Evolutionary conservation across 2,329 filamentous ascomycete genomes (phyloP), one percentile per base, ranked within the genome.

Genomic region (Bimuria novae-zelandiae): DNA sequence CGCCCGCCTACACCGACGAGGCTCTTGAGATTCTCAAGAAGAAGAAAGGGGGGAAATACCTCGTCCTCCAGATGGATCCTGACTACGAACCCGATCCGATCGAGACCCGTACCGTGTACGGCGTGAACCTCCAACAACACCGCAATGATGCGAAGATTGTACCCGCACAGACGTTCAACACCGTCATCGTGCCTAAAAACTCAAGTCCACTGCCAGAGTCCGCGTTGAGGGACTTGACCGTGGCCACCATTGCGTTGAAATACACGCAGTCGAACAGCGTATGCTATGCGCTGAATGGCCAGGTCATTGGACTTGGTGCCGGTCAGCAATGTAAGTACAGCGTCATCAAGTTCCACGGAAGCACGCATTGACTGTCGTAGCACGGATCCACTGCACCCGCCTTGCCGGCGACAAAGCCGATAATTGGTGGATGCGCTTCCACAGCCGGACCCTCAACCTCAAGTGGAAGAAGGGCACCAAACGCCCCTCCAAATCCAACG

Each of bases 341-440:
- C 4, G 21, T 25, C 22, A n/a, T 27, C 21, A 27, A 23, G 3
- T 7, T 3, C 25, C 5, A 2, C 3, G 12, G 21, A 2, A 41
- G 2, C 19, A 27, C 7, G 22, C 10, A 17, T 21, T 21, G 0
- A 37, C 4, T 5, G 7, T 17, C 7, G 30, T 63, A 73, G 71
- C 90, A 57, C 89, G 94, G 64, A 99, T 99, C 66, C 94, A 99
- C 83, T 99, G 94, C 85, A 99, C 94, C 36, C 89, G 94, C 62
- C 85, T 99, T 46, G 94, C 94, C 10, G 94, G 94, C 55, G 93
- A 97, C 81, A 99, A 99, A 83, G 91, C 92, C 43, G 94, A 99
- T 77, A 97, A 96, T 82, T 97, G 93, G 93, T 99, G 93, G 94
- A 89, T 99, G 82, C 89, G 94, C 69, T 97, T 97, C 86, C 90